Percentiles rank a stretch among this genome's conserved stretches.
Evolutionary conservation across 2,329 filamentous ascomycete genomes (phyloP).

Genomic region (Sclerotinia glacialis): DNA sequence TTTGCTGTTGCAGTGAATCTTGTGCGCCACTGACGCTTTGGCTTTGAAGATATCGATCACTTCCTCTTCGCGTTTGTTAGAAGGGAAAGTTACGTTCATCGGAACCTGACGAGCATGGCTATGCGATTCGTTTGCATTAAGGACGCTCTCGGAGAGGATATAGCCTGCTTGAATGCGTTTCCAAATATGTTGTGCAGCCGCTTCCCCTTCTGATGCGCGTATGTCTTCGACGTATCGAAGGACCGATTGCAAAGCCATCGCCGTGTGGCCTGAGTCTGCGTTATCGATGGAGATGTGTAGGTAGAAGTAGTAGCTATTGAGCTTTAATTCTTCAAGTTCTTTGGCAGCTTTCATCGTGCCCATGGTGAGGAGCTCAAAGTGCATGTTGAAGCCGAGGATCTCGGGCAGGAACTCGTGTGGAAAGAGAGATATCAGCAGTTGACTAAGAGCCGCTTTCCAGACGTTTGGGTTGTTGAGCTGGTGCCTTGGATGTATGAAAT

Average conservation of each 20-base stretch:
- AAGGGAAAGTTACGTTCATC: conserved; percentile 31
- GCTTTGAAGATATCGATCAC: conserved; percentile 41
- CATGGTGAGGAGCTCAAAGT: conserved; percentile 46
- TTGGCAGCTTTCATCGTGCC: conserved; percentile 43
- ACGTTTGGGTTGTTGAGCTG: conserved; percentile 24
- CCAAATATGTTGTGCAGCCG: too few relatives aligned
- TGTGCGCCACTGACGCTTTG: conserved; percentile 43
- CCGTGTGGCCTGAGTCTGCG: conserved; percentile 47
- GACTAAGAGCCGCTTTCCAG: conserved; percentile 47
- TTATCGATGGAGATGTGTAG: conserved; percentile 53
- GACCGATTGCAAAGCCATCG: conserved; percentile 32
- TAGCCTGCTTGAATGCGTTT: too few relatives aligned
- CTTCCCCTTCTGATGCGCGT: too few relatives aligned
- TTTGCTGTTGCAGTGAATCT: conserved; percentile 44
- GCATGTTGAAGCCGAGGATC: conserved; percentile 51
- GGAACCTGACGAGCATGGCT: too few relatives aligned
- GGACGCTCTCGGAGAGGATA: too few relatives aligned
- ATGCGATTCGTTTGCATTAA: too few relatives aligned
- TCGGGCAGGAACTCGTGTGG: conserved; percentile 50
- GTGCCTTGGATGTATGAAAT: conserved; percentile 27
- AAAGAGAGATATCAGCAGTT: conserved; percentile 49
- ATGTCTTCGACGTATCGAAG: too few relatives aligned
- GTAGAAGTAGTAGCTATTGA: conserved; percentile 49
- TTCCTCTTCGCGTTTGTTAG: conserved; percentile 25
- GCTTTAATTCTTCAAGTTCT: conserved; percentile 45